Evolutionary conservation across 2,329 filamentous ascomycete species (phyloP), one percentile per base, ranked within the genome.

Genomic region (Eutypella sp.): DNA sequence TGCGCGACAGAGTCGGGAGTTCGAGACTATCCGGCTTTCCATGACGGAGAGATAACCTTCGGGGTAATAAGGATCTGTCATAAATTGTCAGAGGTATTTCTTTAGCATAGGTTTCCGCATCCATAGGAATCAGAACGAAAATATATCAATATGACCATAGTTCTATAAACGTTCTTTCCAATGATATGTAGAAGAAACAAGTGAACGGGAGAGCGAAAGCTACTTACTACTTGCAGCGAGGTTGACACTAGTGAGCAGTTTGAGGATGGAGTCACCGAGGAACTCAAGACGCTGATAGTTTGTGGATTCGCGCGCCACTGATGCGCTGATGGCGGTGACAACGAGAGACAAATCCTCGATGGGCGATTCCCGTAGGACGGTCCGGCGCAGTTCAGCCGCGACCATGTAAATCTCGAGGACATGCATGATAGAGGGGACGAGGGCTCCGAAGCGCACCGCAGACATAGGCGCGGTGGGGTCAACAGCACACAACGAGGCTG

Each of bases 281-380:
- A 95, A 95, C 61, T 97, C 93, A 0, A 95, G 70, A 3, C 86
- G 75, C 57, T 97, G 86, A 59, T 96, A 96, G 52, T 96, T 78
- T 0, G 73, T 75, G 1, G 68, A 62, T 40, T 83, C 81, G 2
- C 65, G 59, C 0, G 87, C 81, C 2, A 72, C 73, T 0, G 83
- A 79, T 0, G 87, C 72, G 42, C 78, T 87, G 41, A 95, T 84
- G 1, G 91, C 89, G 9, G 80, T 82, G 1, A 82, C 61, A 0
- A 95, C 60, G 27, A 85, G 67, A 1, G 68, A 64, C 3, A 79
- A 52, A 51, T 85, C 65, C 0, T 63, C 62, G 29, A 92, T 76
- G 0, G 62, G 58, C 1, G 89, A 64, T 2, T 68, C 61, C 13
- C 62, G 58, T 2, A 91, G 64, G 2, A 82, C 54, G 0, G 74